Evolutionary conservation across 179 eudicot genomes (phyloP), one percentile per base, ranked within the genome.

Genomic region (Nepenthes alata): DNA sequence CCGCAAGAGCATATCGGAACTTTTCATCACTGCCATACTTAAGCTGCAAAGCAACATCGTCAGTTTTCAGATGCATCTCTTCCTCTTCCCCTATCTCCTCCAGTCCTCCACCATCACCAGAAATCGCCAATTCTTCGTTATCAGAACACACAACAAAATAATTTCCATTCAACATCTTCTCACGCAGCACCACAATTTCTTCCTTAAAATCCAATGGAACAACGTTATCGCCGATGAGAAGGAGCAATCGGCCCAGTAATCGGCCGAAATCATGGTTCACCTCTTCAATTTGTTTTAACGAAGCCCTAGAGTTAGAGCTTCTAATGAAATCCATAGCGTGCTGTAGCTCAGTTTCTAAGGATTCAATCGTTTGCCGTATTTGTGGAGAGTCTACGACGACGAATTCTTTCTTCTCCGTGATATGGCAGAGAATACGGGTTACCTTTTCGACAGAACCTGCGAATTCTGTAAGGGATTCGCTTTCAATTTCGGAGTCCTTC

Each of bases 1-100:
- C 69, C 57, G 61, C 57, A 63, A 89, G 78, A 2, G 95, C 84
- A 35, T 45, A 45, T 60, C 63, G 80, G 35, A 93, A 77, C 58
- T 83, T 82, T 25, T 89, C 95, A 63, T 83, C 93, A 62, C 70
- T 62, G 6, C 95, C 96, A 62, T 80, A 81, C 72, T 85, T 89
- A 2, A 93, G 74, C 67, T 80, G 86, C 85, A 81, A 68, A 25
- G 79, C 81, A 64, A 83, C 76, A 68, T 91, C 91, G 58, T 83
- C 96, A 58, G 75, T 60, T 11, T 67, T 77, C 39, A 64, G 69
- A 34, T 64, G 76, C 57, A 66, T 63, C 12, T 60, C 73, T 47
- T 57, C 62, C 45, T 76, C 79, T 41, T 74, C 75, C 54, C 61
- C 68, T 15, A 62, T 60, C 39, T 76, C 83, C 45, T 7, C 8